These are phyloP conservation scores for Zygosaccharomyces pseudobailii DNA, from an alignment of 1,139 yeast species.

Conservation along the genomic window DNA sequence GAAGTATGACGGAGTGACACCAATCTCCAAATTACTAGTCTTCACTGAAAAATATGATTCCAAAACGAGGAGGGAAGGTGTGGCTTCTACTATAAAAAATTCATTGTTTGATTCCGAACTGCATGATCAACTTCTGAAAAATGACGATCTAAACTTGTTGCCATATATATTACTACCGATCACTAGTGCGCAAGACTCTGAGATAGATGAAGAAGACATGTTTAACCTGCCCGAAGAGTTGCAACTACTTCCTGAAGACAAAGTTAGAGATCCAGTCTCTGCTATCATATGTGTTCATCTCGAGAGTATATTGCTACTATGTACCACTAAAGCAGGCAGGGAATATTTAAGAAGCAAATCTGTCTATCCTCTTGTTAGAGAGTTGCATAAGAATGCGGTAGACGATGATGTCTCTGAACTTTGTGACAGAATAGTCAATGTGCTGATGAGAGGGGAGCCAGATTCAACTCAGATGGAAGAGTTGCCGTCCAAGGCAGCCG, in stretches of 20 bases:
- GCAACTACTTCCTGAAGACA: constrained; percentile 73
- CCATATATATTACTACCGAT: constrained; percentile 82
- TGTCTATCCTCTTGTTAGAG: constrained; percentile 80
- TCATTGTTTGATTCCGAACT: constrained; percentile 73
- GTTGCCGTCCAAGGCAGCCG: constrained; percentile 39
- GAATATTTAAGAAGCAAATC: constrained; percentile 71
- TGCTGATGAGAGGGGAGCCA: constrained; percentile 89
- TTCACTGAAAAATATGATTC: constrained; percentile 80
- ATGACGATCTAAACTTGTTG: constrained; percentile 64
- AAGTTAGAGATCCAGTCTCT: constrained; percentile 65
- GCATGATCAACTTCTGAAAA: constrained; percentile 56
- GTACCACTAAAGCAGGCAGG: constrained; percentile 69
- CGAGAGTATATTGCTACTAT: constrained; percentile 70
- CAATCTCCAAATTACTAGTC: constrained; percentile 72
- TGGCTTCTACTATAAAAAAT: constrained; percentile 88
- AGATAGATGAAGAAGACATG: constrained; percentile 76
- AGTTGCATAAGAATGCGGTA: constrained; percentile 65
- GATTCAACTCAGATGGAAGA: constrained; percentile 50
- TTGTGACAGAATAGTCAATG: constrained; percentile 72
- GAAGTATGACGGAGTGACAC: constrained; percentile 70
- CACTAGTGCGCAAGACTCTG: constrained; percentile 67
- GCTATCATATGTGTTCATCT: constrained; percentile 66
- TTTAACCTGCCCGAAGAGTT: constrained; percentile 85
- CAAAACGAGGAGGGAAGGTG: constrained; percentile 82
- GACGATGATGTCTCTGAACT: constrained; percentile 64